A percentile compares a stretch with the other conserved stretches of the same genome.
These are phyloP conservation scores for Cymbopogon flexuosus DNA, from an alignment of 202 grass and related monocot species.

Conservation along the genomic window DNA sequence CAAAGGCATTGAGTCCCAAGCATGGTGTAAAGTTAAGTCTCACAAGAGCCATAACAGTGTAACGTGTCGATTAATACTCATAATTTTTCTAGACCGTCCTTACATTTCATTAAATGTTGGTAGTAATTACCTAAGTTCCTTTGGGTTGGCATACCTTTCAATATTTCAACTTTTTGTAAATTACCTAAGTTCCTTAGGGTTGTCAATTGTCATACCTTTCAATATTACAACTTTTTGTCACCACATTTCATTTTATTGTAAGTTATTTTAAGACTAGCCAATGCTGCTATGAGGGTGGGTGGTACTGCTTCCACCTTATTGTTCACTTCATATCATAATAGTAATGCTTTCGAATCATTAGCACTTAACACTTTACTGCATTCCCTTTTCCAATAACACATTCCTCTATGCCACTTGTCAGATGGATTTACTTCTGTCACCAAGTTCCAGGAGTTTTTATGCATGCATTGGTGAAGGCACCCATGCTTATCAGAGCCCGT, in stretches of 20 bases:
- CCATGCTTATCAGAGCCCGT: conserved; percentile 70
- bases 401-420: conserved; percentile 39
- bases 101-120: background rate
- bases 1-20: background rate
- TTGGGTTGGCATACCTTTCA: too few species aligned
- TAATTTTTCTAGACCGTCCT: conserved; percentile 16
- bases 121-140: background rate
- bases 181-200: background rate
- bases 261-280: background rate
- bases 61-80: background rate
- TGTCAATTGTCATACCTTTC: background rate
- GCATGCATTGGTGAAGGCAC: conserved; percentile 95
- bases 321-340: background rate
- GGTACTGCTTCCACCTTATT: background rate
- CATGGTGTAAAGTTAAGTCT: background rate
- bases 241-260: conserved; percentile 19
- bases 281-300: background rate
- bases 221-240: background rate
- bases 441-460: conserved; percentile 91
- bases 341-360: conserved; percentile 11
- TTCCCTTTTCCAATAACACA: background rate
- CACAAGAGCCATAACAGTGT: background rate
- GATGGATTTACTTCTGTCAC: conserved; percentile 79
- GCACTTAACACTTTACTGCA: background rate
- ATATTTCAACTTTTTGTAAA: background rate